Evolutionary conservation across 495 filamentous ascomycete genomes (phyloP).

Genomic region (Trypethelium eluteriae): DNA sequence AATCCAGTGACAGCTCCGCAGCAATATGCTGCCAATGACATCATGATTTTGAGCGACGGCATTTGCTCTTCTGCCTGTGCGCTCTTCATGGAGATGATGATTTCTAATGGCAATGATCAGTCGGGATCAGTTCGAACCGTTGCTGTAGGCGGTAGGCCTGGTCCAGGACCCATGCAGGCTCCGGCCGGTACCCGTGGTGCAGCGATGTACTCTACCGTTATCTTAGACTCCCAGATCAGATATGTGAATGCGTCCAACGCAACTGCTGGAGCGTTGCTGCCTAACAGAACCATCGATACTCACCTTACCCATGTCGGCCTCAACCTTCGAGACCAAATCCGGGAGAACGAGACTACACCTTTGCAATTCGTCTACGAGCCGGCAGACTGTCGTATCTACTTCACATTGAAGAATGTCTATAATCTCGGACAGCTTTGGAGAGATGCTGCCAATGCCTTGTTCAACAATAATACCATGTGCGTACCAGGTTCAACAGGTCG

Average conservation of each 20-base stretch:
- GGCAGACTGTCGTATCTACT: constrained; percentile 16
- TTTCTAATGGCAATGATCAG: constrained; percentile 21
- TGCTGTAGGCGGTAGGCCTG: constrained; percentile 44
- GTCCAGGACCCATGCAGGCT: constrained; percentile 33
- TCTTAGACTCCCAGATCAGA: constrained; percentile 5
- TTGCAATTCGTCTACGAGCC: constrained; percentile 9
- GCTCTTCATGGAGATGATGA: constrained; percentile 48
- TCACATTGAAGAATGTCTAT: constrained; percentile 5
- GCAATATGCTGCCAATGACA: constrained; percentile 46
- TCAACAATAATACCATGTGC: constrained; percentile 15
- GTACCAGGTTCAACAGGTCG: constrained; percentile 4
- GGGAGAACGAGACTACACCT: constrained; percentile 6
- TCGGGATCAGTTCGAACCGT: constrained; percentile 43
- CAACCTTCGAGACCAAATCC: constrained; percentile 13
- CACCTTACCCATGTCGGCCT: not conserved
- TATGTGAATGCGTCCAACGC: not conserved
- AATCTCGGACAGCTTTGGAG: constrained; percentile 7
- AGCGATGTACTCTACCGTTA: not conserved
- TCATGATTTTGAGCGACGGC: constrained; percentile 45
- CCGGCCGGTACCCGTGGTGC: constrained; percentile 30
- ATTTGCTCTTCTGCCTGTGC: constrained; percentile 46
- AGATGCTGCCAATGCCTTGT: constrained; percentile 9
- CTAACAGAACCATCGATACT: not conserved
- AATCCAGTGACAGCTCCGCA: constrained; percentile 15
- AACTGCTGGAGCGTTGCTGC: not conserved